A percentile compares a stretch with the other conserved stretches of the same genome.
These are phyloP conservation scores for Pythium chondricola DNA, from an alignment of 352 stramenopile genomes.

Conservation along the genomic window DNA sequence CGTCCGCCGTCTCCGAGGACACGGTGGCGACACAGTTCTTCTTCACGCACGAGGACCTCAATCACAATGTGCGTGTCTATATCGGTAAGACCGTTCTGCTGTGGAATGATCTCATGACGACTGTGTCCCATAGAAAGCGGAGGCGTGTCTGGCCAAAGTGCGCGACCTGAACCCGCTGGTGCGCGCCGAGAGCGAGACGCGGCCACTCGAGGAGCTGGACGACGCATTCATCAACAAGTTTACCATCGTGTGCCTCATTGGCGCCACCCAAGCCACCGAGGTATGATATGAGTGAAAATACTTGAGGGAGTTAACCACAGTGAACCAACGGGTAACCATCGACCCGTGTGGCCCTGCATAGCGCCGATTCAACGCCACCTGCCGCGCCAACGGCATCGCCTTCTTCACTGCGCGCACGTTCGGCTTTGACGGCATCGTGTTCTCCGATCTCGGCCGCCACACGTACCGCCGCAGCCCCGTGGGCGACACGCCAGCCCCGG, in stretches of 20 bases:
- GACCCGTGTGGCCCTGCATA: too few species aligned
- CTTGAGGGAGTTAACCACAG: too few species aligned
- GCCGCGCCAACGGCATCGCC: constrained; percentile 40
- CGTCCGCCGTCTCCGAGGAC: constrained; percentile 31
- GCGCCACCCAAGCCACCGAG: constrained; percentile 34
- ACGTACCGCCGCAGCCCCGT: constrained; percentile 45
- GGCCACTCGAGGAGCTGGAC: constrained; percentile 28
- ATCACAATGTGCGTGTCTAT: constrained; percentile 56
- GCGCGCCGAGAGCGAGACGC: constrained; percentile 76
- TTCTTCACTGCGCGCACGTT: constrained; percentile 78
- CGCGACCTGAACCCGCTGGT: constrained; percentile 95
- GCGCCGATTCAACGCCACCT: constrained; percentile 55
- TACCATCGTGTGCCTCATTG: constrained; percentile 76
- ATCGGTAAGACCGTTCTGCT: not conserved
- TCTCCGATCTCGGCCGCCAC: constrained; percentile 69
- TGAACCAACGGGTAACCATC: too few species aligned
- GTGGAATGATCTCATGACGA: constrained; percentile 6
- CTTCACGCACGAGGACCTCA: constrained; percentile 57
- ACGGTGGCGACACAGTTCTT: constrained; percentile 83
- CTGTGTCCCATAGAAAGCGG: constrained; percentile 41
- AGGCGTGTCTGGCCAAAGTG: constrained; percentile 73
- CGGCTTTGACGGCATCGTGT: constrained; percentile 74
- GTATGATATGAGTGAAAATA: constrained; percentile 11
- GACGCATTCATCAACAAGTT: constrained; percentile 86
- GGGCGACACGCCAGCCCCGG: constrained; percentile 18